Evolutionary conservation across 1,284 basidiomycete species (phyloP).

Genomic region (Rhodotorula sp.): DNA sequence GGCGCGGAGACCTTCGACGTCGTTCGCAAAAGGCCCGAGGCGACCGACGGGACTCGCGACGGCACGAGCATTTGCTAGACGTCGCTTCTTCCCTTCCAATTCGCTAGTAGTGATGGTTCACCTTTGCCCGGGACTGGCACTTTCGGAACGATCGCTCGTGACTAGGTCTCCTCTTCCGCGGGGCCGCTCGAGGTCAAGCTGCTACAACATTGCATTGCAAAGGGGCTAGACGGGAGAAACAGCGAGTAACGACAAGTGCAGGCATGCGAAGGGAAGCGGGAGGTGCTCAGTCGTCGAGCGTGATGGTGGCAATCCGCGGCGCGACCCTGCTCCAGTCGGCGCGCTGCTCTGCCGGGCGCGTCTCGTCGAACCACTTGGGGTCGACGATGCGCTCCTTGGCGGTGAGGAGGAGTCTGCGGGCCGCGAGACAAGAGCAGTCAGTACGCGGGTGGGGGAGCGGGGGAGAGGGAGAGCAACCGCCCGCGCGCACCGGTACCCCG

Average conservation of each 20-base stretch:
- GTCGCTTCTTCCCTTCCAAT: too few relatives aligned
- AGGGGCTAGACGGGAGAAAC: background rate
- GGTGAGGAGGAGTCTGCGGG: slow-evolving; percentile 36
- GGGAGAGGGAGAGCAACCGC: background rate
- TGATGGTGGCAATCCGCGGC: background rate
- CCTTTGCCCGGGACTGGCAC: too few relatives aligned
- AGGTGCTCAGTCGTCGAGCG: background rate
- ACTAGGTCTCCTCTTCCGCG: too few relatives aligned
- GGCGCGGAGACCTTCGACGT: too few relatives aligned
- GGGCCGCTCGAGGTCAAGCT: background rate
- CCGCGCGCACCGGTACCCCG: slow-evolving; percentile 54
- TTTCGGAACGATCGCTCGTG: too few relatives aligned
- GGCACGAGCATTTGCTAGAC: too few relatives aligned
- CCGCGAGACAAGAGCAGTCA: background rate
- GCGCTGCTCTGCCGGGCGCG: slow-evolving; percentile 10
- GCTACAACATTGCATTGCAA: background rate
- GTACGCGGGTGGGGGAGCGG: background rate
- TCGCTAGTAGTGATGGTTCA: too few relatives aligned
- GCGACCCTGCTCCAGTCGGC: slow-evolving; percentile 4
- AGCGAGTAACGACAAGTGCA: background rate
- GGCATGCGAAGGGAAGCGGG: background rate
- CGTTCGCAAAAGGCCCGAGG: too few relatives aligned
- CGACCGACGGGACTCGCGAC: too few relatives aligned
- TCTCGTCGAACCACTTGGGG: slow-evolving; percentile 40
- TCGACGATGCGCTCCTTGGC: slow-evolving; percentile 40